Evolutionary conservation across 805 yeast genomes (phyloP), one percentile per base, ranked within the genome.

Genomic region (Metschnikowia koreensis): DNA sequence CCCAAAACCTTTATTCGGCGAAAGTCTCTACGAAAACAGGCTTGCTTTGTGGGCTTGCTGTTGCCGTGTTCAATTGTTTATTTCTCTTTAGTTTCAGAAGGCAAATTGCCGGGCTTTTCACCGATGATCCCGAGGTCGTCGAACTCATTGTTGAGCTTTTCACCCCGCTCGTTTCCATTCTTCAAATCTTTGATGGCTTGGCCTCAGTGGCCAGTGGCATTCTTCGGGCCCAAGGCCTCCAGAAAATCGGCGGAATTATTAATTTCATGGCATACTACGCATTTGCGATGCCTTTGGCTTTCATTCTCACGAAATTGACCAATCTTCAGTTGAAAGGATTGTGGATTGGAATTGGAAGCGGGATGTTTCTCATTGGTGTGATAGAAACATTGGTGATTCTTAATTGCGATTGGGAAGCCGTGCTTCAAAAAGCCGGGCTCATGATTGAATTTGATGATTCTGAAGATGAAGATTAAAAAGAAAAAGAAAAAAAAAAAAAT

Each of bases 171-270:
- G 79, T 87, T 27, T 81, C 91, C 1, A 57, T 83, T 2, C 79
- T 85, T 57, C 90, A 86, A 57, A 66, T 88, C 1, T 78, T 81
- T 51, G 96, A 89, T 65, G 84, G 89, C 3, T 63, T 86, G 15
- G 86, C 88, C 13, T 81, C 86, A 41, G 83, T 87, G 15, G 83
- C 89, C 2, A 83, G 86, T 40, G 94, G 92, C 1, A 77, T 86
- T 36, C 69, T 89, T 52, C 71, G 96, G 53, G 91, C 92, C 1
- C 85, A 86, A 64, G 96, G 93, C 0, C 70, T 83, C 43, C 96
- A 89, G 65, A 79, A 76, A 45, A 75, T 86, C 43, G 96, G 96
- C 2, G 89, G 93, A 0, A 57, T 80, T 11, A 71, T 88, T 46
- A 89, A 87, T 60, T 72, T 89, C 43, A 62, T 86, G n/a, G 80